Evolutionary conservation across 768 basidiomycete species (phyloP).

Genomic region (Tricholoma matsutake): DNA sequence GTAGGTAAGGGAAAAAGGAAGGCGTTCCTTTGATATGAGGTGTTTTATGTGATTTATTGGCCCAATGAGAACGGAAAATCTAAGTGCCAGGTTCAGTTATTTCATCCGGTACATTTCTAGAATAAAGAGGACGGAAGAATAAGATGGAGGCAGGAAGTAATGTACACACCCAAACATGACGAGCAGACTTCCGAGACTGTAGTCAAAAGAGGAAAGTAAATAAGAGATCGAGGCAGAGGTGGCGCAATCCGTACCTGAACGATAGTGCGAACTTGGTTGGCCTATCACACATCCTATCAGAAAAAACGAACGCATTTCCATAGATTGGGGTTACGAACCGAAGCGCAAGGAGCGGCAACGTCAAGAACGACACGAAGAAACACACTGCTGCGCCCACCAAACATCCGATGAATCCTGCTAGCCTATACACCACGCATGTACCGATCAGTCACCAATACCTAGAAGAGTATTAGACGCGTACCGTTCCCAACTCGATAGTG

Average conservation of each 20-base stretch:
- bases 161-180: constrained; percentile 89
- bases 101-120: background rate
- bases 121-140: background rate
- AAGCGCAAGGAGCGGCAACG: constrained; percentile 54
- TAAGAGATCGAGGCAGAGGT: background rate
- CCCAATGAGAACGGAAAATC: constrained; percentile 83
- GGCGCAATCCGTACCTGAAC: constrained; percentile 54
- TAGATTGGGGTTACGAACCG: constrained; percentile 16
- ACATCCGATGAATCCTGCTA: constrained; percentile 90
- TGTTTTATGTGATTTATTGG: constrained; percentile 93
- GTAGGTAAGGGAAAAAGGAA: constrained; percentile 84
- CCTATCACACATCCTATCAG: constrained; percentile 37
- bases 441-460: too few species aligned
- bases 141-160: background rate
- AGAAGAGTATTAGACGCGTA: constrained; percentile 25
- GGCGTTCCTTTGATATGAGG: constrained; percentile 72
- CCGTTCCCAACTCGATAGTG: constrained; percentile 92
- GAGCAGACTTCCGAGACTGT: constrained; percentile 80
- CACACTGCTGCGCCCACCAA: constrained; percentile 89
- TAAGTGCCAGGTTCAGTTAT: constrained; percentile 20
- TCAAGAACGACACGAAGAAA: constrained; percentile 88
- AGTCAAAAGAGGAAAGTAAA: constrained; percentile 4
- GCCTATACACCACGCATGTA: constrained; percentile 36
- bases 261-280: constrained; percentile 91
- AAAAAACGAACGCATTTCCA: constrained; percentile 2